Evolutionary conservation across 2,329 filamentous ascomycete genomes (phyloP).

Genomic region (Nothopassalora personata): DNA sequence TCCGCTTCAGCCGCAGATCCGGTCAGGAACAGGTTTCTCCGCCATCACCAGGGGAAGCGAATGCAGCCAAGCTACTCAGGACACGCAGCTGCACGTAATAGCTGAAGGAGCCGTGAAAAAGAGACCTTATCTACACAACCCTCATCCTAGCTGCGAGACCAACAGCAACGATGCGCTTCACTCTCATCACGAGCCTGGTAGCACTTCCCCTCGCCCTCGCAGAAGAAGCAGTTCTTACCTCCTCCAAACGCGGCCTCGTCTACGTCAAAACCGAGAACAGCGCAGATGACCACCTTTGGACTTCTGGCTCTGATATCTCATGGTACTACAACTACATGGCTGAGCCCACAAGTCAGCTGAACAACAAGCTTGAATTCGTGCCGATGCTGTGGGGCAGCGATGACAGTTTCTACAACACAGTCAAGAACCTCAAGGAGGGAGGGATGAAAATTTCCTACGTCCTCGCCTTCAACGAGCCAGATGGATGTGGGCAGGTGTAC

Average conservation of each 20-base stretch:
- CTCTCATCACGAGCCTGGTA: conserved; percentile 3
- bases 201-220: conserved; percentile 14
- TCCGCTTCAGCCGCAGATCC: not conserved
- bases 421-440: conserved; percentile 51
- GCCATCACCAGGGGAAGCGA: not conserved
- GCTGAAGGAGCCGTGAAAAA: not conserved
- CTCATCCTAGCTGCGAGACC: not conserved
- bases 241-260: conserved; percentile 66
- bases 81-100: conserved; percentile 1
- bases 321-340: conserved; percentile 82
- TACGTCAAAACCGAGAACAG: conserved; percentile 57
- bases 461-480: conserved; percentile 76
- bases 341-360: conserved; percentile 40
- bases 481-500: conserved; percentile 45
- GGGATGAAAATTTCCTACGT: conserved; percentile 60
- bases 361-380: conserved; percentile 62
- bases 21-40: not conserved
- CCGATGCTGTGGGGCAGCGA: conserved; percentile 71
- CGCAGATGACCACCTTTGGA: conserved; percentile 63
- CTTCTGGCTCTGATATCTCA: conserved; percentile 55
- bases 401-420: conserved; percentile 56
- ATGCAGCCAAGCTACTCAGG: not conserved
- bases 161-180: conserved; percentile 8
- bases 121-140: not conserved
- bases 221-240: conserved; percentile 26